Evolutionary conservation across 73 alveolate genomes (phyloP).

Genomic region (Tetrahymena borealis): DNA sequence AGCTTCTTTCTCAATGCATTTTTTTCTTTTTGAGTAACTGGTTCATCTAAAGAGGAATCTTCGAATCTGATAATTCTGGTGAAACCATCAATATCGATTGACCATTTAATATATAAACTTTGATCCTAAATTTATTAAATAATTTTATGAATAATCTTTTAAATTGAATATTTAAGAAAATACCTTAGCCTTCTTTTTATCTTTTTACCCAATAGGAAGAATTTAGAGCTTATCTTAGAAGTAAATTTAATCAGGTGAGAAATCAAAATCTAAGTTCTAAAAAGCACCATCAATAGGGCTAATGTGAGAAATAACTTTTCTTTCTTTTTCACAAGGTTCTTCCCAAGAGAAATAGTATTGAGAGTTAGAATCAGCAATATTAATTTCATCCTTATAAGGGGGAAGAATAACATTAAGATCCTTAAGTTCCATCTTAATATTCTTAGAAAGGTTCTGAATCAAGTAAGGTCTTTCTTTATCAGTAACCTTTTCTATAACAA

Average conservation of each 20-base stretch:
- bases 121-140: background rate
- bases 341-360: background rate
- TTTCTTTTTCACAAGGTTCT: background rate
- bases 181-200: background rate
- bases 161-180: background rate
- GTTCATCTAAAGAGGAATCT: background rate
- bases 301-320: background rate
- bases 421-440: background rate
- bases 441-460: background rate
- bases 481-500: background rate
- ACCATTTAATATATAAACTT: background rate
- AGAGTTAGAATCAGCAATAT: background rate
- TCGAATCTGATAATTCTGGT: background rate
- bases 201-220: background rate
- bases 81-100: background rate
- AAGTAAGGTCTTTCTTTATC: constrained; percentile 13
- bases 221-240: background rate
- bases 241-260: background rate
- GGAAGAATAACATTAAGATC: background rate
- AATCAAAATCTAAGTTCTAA: background rate
- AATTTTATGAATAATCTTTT: no score
- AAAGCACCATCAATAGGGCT: background rate
- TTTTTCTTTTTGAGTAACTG: background rate
- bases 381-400: background rate
- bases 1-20: background rate